These are phyloP conservation scores for Trichoderma breve DNA, from an alignment of 2,329 filamentous ascomycete genomes.

Conservation along the genomic window DNA sequence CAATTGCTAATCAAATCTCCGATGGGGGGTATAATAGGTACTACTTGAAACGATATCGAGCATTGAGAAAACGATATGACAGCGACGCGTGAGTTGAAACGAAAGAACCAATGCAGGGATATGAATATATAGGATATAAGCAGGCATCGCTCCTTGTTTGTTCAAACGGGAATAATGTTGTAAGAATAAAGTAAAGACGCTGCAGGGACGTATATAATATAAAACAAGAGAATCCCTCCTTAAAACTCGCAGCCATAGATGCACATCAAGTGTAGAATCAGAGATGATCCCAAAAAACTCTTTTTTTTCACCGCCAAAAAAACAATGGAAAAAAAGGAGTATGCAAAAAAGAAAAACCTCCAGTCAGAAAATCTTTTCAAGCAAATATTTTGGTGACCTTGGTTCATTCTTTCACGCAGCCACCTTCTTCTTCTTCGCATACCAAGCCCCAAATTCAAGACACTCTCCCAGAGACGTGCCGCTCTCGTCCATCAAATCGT, in stretches of 20 bases:
- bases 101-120: not conserved
- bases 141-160: not conserved
- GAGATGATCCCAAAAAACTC: not conserved
- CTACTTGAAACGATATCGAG: conserved; percentile 87
- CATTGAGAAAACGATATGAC: conserved; percentile 77
- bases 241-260: not conserved
- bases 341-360: not conserved
- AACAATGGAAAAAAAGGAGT: not conserved
- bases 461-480: conserved; percentile 83
- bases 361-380: not conserved
- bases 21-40: conserved; percentile 55
- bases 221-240: conserved; percentile 2
- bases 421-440: conserved; percentile 65
- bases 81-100: conserved; percentile 32
- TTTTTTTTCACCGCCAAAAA: not conserved
- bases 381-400: not conserved
- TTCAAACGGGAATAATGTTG: not conserved
- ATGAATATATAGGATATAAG: not conserved
- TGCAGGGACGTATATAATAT: not conserved
- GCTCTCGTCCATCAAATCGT: conserved; percentile 74
- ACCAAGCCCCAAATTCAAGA: conserved; percentile 83
- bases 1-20: not conserved
- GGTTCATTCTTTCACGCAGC: not conserved
- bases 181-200: not conserved
- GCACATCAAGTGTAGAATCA: not conserved